Conservation (phyloP, 2,329 filamentous ascomycete genomes). For the Bisporella sp. region DNA sequence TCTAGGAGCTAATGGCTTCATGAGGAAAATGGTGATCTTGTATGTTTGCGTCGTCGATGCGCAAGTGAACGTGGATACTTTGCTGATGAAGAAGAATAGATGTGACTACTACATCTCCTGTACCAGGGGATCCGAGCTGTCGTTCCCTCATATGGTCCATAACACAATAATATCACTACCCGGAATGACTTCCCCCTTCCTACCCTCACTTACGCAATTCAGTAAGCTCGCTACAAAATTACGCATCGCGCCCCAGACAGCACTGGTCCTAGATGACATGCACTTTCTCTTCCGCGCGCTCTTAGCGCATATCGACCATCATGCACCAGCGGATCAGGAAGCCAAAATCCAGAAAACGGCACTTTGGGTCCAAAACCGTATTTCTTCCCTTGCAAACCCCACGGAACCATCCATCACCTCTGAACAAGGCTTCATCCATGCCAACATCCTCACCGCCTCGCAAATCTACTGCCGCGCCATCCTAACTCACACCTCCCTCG, state of each 20-base stretch:
- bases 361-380: constrained; percentile 33
- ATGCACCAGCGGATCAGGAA: constrained; percentile 1
- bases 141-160: constrained; percentile 34
- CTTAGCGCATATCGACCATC: constrained; percentile 32
- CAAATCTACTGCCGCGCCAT: constrained; percentile 43
- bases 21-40: constrained; percentile 43
- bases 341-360: constrained; percentile 31
- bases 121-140: constrained; percentile 38
- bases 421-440: constrained; percentile 28
- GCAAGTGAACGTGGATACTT: too few species aligned
- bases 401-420: neutral
- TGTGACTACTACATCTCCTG: constrained; percentile 42
- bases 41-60: constrained; percentile 24
- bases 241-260: constrained; percentile 38
- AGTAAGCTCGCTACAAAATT: constrained; percentile 33
- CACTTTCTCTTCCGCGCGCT: constrained; percentile 39
- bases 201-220: constrained; percentile 37
- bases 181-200: constrained; percentile 38
- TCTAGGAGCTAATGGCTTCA: constrained; percentile 39
- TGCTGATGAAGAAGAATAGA: too few species aligned
- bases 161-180: constrained; percentile 34
- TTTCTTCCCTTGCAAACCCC: constrained; percentile 24
- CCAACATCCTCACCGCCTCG: constrained; percentile 38
- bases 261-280: constrained; percentile 45
- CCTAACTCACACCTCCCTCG: constrained; percentile 34